phyloP scores from a whole-genome alignment of 768 basidiomycete genomes.

The Mrakia frigida region DNA sequence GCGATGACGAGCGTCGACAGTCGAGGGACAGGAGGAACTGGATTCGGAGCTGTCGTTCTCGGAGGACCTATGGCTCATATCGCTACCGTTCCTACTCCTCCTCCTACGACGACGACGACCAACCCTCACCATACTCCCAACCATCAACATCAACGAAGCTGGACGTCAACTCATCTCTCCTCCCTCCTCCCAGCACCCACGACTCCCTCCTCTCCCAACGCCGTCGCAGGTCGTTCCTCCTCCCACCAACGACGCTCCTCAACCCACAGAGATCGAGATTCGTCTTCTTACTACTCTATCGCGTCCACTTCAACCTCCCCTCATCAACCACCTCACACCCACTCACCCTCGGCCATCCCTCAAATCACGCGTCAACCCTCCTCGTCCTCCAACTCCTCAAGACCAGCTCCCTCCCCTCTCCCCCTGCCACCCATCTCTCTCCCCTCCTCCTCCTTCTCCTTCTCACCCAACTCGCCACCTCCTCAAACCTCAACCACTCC shows the following conservation, averaged over 20 bases:
- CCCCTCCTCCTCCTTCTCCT: not conserved
- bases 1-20: conserved; percentile 16
- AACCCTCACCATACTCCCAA: too few relatives aligned
- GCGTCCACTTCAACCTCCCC: not conserved
- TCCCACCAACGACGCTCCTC: not conserved
- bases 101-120: not conserved
- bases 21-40: conserved; percentile 6
- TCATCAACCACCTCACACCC: not conserved
- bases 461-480: not conserved
- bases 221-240: not conserved
- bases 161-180: conserved; percentile 6
- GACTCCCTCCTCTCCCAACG: not conserved
- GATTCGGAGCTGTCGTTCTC: conserved; percentile 2
- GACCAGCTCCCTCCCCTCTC: not conserved
- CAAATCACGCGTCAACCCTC: too few relatives aligned
- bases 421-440: not conserved
- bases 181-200: not conserved
- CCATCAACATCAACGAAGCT: conserved; percentile 12
- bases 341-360: not conserved
- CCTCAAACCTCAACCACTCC: not conserved
- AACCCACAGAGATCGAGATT: not conserved
- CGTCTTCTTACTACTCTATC: not conserved
- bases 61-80: conserved; percentile 26
- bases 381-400: not conserved
- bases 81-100: conserved; percentile 17